A percentile compares a stretch with the other conserved stretches of the same genome.
Evolutionary conservation across 106 monocot species (phyloP).

Genomic region (Apostasia ramifera): DNA sequence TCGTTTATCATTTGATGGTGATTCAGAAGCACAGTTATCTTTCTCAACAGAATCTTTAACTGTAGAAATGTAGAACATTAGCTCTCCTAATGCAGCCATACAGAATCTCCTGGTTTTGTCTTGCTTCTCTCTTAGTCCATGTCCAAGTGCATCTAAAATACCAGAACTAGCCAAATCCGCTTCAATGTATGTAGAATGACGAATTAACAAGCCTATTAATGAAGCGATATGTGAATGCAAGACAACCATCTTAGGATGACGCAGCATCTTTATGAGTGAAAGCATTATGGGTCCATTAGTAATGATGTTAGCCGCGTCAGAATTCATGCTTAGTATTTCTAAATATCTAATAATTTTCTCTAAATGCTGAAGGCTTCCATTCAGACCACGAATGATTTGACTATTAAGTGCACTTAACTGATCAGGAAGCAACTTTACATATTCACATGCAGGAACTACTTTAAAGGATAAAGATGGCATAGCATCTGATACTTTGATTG

Average conservation of each 20-base stretch:
- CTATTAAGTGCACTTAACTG: constrained; percentile 49
- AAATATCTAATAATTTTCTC: constrained; percentile 77
- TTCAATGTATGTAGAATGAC: constrained; percentile 84
- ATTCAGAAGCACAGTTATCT: constrained; percentile 40
- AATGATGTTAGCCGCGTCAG: constrained; percentile 82
- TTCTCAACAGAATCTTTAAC: constrained; percentile 39
- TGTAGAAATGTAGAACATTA: constrained; percentile 94
- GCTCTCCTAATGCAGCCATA: constrained; percentile 94
- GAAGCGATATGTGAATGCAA: constrained; percentile 72
- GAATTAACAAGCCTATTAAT: constrained; percentile 67
- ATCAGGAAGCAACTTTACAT: constrained; percentile 60
- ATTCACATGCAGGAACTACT: constrained; percentile 50
- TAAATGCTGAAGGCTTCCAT: constrained; percentile 47
- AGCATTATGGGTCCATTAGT: constrained; percentile 87
- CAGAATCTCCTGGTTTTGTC: constrained; percentile 87
- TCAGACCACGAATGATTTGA: constrained; percentile 55
- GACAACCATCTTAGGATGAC: constrained; percentile 55
- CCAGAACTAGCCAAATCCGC: constrained; percentile 71
- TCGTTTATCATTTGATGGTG: constrained; percentile 73
- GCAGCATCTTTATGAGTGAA: constrained; percentile 80
- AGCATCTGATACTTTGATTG: constrained; percentile 51
- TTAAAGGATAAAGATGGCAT: constrained; percentile 57
- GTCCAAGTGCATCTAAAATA: constrained; percentile 58
- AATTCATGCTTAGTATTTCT: constrained; percentile 73
- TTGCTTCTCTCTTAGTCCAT: constrained; percentile 91